Evolutionary conservation across 495 filamentous ascomycete genomes (phyloP).

Genomic region (Monascus purpureus): DNA sequence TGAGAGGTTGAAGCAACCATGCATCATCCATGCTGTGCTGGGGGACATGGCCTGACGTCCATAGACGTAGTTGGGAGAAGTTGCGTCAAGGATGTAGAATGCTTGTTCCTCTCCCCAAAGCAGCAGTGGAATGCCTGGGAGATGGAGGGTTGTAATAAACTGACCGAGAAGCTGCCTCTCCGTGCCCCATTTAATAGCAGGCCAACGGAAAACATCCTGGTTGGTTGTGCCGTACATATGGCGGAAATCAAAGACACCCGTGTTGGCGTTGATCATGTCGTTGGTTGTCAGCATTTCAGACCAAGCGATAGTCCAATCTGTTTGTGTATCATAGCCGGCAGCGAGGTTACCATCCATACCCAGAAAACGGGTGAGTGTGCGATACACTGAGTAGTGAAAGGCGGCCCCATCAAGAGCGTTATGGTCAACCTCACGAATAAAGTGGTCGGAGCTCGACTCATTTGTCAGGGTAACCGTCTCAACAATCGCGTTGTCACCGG

Average conservation of each 20-base stretch:
- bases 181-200: conserved; percentile 46
- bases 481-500: conserved; percentile 28
- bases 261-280: conserved; percentile 52
- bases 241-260: conserved; percentile 52
- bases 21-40: conserved; percentile 51
- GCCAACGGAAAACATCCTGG: conserved; percentile 68
- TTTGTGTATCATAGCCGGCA: conserved; percentile 44
- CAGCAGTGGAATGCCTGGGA: conserved; percentile 54
- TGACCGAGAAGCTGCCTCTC: conserved; percentile 46
- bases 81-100: conserved; percentile 53
- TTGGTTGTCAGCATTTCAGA: conserved; percentile 47
- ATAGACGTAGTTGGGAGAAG: conserved; percentile 56
- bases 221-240: conserved; percentile 60
- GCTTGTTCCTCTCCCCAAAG: conserved; percentile 61
- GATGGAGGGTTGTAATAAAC: conserved; percentile 49
- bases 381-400: conserved; percentile 62
- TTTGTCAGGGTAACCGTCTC: conserved; percentile 34
- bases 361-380: conserved; percentile 49
- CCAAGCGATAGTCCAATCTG: conserved; percentile 51
- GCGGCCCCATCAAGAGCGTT: conserved; percentile 51
- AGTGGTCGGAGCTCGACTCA: conserved; percentile 29
- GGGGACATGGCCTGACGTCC: conserved; percentile 56
- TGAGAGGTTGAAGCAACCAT: conserved; percentile 50
- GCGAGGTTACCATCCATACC: conserved; percentile 50
- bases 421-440: conserved; percentile 41